Percentiles rank a stretch among this genome's conserved stretches.
phyloP scores from a whole-genome alignment of 176 grass and related monocot species.

The Hordeum marinum region DNA sequence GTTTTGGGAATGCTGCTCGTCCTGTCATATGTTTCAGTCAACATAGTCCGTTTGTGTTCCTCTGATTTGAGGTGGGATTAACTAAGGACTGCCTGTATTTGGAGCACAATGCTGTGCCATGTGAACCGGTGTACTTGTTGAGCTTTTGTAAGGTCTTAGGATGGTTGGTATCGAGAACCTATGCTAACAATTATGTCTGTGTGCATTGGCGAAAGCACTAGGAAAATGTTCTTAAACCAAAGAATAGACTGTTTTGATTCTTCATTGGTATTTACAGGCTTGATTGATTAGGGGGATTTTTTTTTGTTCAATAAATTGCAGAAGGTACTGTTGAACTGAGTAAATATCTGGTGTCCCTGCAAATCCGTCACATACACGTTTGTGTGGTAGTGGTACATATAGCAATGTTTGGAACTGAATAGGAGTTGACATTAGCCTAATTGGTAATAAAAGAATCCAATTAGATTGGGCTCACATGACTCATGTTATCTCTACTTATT shows the following conservation, averaged over 20 bases:
- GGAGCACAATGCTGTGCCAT: slow-evolving; percentile 11
- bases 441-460: neutral
- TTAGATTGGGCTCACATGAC: neutral
- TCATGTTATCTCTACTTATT: neutral
- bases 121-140: neutral
- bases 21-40: neutral
- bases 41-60: neutral
- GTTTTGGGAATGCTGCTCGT: slow-evolving; percentile 12
- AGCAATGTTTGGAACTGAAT: neutral
- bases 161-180: neutral
- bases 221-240: neutral
- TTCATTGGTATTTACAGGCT: neutral
- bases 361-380: too few relatives aligned
- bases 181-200: neutral
- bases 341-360: neutral
- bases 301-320: neutral
- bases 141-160: neutral
- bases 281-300: neutral
- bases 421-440: neutral
- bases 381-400: neutral
- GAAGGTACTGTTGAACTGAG: neutral
- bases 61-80: neutral
- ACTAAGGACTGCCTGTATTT: neutral
- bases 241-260: neutral
- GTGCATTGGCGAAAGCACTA: neutral